A percentile compares a stretch with the other conserved stretches of the same genome.
Conservation (phyloP, 2,329 filamentous ascomycete species). For the Fusarium sp. region DNA sequence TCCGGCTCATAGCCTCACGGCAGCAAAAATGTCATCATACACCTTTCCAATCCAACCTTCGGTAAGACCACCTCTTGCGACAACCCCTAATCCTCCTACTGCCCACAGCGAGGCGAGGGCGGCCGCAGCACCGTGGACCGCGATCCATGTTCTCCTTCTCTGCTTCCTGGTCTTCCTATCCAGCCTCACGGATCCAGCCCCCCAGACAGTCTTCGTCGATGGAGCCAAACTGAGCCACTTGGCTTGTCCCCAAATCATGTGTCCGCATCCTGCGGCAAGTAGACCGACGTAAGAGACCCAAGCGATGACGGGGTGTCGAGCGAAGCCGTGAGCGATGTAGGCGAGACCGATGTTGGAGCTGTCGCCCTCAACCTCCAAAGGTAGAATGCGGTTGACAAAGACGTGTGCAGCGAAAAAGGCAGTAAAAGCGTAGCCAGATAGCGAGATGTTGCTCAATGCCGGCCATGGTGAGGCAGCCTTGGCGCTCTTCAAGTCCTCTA, state of each 20-base stretch:
- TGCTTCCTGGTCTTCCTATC: conserved; percentile 68
- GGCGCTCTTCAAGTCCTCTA: conserved; percentile 40
- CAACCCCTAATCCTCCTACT: conserved; percentile 83
- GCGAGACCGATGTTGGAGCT: conserved; percentile 88
- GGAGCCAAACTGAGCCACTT: conserved; percentile 82
- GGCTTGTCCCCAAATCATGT: conserved; percentile 89
- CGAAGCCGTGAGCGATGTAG: conserved; percentile 90
- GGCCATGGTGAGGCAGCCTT: conserved; percentile 72
- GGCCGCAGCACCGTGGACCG: conserved; percentile 76
- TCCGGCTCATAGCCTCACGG: conserved; percentile 49
- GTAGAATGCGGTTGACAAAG: conserved; percentile 82
- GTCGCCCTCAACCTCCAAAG: conserved; percentile 84
- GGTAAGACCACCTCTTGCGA: conserved; percentile 79
- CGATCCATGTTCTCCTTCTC: conserved; percentile 78
- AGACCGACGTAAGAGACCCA: conserved; percentile 79
- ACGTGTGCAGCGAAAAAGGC: conserved; percentile 80
- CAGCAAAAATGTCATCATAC: conserved; percentile 78
- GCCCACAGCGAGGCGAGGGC: conserved; percentile 81
- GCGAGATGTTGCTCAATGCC: conserved; percentile 76
- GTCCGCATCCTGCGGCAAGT: conserved; percentile 77
- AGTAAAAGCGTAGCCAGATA: conserved; percentile 80
- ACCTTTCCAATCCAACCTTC: conserved; percentile 85
- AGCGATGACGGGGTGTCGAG: conserved; percentile 77
- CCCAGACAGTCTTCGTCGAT: conserved; percentile 64
- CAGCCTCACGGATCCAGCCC: conserved; percentile 58